These are phyloP conservation scores for Sugiyamaella marilandica DNA, from an alignment of 805 yeast species.

Conservation along the genomic window DNA sequence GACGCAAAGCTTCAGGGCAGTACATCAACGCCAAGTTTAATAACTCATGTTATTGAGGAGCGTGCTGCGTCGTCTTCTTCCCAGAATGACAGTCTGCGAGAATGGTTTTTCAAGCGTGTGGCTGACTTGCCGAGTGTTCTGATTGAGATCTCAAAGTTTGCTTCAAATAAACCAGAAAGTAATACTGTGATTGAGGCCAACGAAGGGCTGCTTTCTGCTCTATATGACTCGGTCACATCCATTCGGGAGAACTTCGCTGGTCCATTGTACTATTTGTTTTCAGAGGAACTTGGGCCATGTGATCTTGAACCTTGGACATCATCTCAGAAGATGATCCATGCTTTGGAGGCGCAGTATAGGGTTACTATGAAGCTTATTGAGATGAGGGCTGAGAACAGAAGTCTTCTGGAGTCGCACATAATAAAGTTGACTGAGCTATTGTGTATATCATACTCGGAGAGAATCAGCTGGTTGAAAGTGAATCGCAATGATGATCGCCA, in stretches of 20 bases:
- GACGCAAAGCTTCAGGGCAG: constrained; percentile 11
- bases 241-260: constrained; percentile 15
- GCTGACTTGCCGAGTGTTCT: constrained; percentile 12
- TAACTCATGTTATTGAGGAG: neutral
- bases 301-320: constrained; percentile 29
- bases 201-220: constrained; percentile 13
- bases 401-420: constrained; percentile 20
- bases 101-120: constrained; percentile 18
- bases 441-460: constrained; percentile 33
- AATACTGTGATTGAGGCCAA: constrained; percentile 17
- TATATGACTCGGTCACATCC: constrained; percentile 17
- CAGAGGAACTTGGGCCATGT: constrained; percentile 1
- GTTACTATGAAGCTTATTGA: constrained; percentile 21
- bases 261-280: constrained; percentile 17
- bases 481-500: constrained; percentile 10
- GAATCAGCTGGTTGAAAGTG: constrained; percentile 15
- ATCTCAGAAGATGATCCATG: constrained; percentile 19
- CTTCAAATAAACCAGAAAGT: neutral
- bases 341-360: constrained; percentile 24
- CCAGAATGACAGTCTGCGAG: constrained; percentile 15
- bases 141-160: neutral
- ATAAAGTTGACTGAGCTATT: constrained; percentile 39
- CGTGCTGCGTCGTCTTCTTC: neutral
- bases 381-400: neutral
- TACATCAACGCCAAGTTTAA: neutral